Evolutionary conservation across 1,139 yeast genomes (phyloP).

Genomic region (Casaregolazyma suthepensis): DNA sequence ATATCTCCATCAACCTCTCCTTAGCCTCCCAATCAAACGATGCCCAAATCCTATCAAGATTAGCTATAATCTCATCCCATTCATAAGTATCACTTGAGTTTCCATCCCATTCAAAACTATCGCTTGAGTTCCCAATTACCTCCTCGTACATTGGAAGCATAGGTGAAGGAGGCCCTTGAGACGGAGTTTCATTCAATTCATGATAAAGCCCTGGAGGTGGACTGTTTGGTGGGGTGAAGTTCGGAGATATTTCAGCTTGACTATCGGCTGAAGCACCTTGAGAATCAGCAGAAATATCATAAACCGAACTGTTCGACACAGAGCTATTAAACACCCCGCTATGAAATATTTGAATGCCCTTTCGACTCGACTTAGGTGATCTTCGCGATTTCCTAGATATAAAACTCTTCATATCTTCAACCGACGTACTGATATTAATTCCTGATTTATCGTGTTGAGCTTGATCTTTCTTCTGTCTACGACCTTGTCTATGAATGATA

Average conservation of each 20-base stretch:
- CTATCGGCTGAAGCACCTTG: too few relatives aligned
- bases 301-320: too few relatives aligned
- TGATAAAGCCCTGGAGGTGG: background rate
- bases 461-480: background rate
- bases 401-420: background rate
- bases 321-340: background rate
- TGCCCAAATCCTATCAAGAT: slow-evolving; percentile 16
- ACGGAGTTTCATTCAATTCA: background rate
- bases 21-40: slow-evolving; percentile 18
- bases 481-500: background rate
- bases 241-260: background rate
- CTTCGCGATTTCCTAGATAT: background rate
- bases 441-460: background rate
- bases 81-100: slow-evolving; percentile 14
- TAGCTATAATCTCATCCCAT: slow-evolving; percentile 22
- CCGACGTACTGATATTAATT: background rate
- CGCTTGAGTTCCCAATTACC: too few relatives aligned
- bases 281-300: too few relatives aligned
- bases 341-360: background rate
- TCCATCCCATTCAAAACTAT: background rate
- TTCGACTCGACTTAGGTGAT: background rate
- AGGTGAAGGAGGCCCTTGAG: background rate
- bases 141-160: background rate
- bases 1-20: slow-evolving; percentile 4
- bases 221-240: background rate